A percentile compares a stretch with the other conserved stretches of the same genome.
phyloP scores from a whole-genome alignment of 2,329 filamentous ascomycete species.

The Paracamarosporium sp. region DNA sequence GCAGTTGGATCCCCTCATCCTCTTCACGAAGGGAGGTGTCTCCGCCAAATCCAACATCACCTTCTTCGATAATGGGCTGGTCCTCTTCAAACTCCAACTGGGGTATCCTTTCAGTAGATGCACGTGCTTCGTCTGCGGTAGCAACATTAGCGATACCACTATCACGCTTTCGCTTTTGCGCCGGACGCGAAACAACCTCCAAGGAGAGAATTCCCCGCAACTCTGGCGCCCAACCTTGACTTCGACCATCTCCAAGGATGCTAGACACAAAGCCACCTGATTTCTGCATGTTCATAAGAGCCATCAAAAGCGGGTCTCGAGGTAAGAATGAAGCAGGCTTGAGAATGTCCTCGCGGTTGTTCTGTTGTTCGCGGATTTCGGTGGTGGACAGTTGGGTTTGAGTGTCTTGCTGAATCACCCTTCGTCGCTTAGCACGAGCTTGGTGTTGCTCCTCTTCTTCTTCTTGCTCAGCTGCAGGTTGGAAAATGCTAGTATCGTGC shows the following conservation, averaged over 20 bases:
- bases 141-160: conserved; percentile 83
- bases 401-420: conserved; percentile 80
- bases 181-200: conserved; percentile 76
- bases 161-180: conserved; percentile 93
- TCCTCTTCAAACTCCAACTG: conserved; percentile 65
- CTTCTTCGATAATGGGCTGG: conserved; percentile 54
- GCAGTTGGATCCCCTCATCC: conserved; percentile 35
- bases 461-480: conserved; percentile 54
- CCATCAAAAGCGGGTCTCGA: conserved; percentile 83
- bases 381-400: conserved; percentile 77
- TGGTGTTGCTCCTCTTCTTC: conserved; percentile 65
- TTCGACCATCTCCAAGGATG: conserved; percentile 81
- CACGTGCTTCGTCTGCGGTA: conserved; percentile 65
- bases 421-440: conserved; percentile 78
- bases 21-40: conserved; percentile 30
- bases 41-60: conserved; percentile 52
- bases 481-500: conserved; percentile 42
- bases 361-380: conserved; percentile 85
- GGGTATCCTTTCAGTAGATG: conserved; percentile 66
- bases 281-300: conserved; percentile 90
- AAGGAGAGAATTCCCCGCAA: conserved; percentile 90
- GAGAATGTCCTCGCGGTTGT: conserved; percentile 84
- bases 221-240: conserved; percentile 87
- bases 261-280: conserved; percentile 88
- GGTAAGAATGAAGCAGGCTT: conserved; percentile 84